Evolutionary conservation across 139 green algal genomes (phyloP), one percentile per base, ranked within the genome.

Genomic region (Chlorella ohadii): DNA sequence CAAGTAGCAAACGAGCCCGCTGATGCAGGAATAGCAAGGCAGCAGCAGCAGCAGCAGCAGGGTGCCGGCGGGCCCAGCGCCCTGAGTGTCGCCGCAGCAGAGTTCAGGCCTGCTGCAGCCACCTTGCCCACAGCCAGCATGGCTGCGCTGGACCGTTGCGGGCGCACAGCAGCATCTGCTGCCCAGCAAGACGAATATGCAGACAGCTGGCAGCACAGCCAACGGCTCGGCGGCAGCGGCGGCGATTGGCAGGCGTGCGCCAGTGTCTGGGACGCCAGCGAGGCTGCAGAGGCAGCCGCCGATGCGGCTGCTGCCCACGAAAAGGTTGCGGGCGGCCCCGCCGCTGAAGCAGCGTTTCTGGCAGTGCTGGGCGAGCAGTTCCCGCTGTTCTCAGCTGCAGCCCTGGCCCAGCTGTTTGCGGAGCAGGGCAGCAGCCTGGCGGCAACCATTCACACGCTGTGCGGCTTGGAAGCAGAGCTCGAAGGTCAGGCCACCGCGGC

Each of bases 361-460:
- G 72, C 66, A 31, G 84, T 92, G 31, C 88, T 92, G 39, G 57
- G 57, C 4, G 36, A 90, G 63, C 85, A 90, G 73, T 92, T 92
- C 44, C 89, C 89, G 13, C 38, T 78, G 19, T 92, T 87, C 15
- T 88, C 85, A 6, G 39, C 31, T 1, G 78, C 67, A 19, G 82
- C 66, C 4, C 68, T 90, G 66, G 61, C 13, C 15, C 83, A 90
- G 61, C 63, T 90, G 39, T 86, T 92, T 63, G 36, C 78, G 38
- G 64, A 87, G 34, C 81, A 87, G 33, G 44, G 63, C 1, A 23
- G 74, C 31, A 67, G 85, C 67, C 28, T 94, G 70, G 57, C 79
- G 28, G 81, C 71, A 12, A 85, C 90, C 1, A 33, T 92, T 33
- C 77, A 86, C 65, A 77, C 85, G n/a, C 70, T 93, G 66, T 87